A percentile compares a stretch with the other conserved stretches of the same genome.
Conservation (phyloP, 2,329 filamentous ascomycete genomes). For the Aspergillus sp. region DNA sequence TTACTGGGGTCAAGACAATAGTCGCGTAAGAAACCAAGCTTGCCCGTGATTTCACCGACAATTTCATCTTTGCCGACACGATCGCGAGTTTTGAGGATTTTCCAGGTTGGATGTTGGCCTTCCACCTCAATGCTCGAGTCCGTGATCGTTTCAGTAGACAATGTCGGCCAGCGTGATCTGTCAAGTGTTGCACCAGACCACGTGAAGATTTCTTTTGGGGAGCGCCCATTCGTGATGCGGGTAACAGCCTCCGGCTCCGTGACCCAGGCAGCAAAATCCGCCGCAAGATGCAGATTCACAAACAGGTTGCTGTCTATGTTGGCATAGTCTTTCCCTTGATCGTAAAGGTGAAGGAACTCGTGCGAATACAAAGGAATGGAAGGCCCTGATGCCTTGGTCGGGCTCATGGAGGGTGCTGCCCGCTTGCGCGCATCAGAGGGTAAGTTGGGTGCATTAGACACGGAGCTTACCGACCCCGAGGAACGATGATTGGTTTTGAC, state of each 20-base stretch:
- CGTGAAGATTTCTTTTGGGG: slow-evolving; percentile 70
- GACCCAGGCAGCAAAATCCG: slow-evolving; percentile 76
- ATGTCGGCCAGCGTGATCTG: slow-evolving; percentile 54
- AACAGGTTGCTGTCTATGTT: slow-evolving; percentile 73
- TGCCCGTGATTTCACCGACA: slow-evolving; percentile 74
- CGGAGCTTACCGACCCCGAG: slow-evolving; percentile 73
- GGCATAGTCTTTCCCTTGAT: slow-evolving; percentile 60
- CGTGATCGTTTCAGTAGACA: slow-evolving; percentile 57
- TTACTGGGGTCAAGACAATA: slow-evolving; percentile 69
- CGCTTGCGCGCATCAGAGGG: slow-evolving; percentile 64
- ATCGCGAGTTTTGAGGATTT: slow-evolving; percentile 56
- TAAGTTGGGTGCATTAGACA: slow-evolving; percentile 65
- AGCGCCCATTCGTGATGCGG: slow-evolving; percentile 65
- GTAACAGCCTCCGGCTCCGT: slow-evolving; percentile 70
- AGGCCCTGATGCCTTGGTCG: slow-evolving; percentile 66
- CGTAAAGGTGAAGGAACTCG: slow-evolving; percentile 75
- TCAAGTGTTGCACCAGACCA: slow-evolving; percentile 58
- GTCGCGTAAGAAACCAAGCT: slow-evolving; percentile 71
- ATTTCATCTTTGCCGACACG: slow-evolving; percentile 56
- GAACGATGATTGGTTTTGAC: slow-evolving; percentile 78
- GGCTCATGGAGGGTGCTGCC: slow-evolving; percentile 67
- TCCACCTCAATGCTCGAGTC: slow-evolving; percentile 52
- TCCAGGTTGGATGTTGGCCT: slow-evolving; percentile 68
- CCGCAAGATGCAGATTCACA: slow-evolving; percentile 72
- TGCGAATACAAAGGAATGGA: slow-evolving; percentile 70